phyloP scores from a whole-genome alignment of 31 red algal genomes.

The Bonnemaisonia californica region DNA sequence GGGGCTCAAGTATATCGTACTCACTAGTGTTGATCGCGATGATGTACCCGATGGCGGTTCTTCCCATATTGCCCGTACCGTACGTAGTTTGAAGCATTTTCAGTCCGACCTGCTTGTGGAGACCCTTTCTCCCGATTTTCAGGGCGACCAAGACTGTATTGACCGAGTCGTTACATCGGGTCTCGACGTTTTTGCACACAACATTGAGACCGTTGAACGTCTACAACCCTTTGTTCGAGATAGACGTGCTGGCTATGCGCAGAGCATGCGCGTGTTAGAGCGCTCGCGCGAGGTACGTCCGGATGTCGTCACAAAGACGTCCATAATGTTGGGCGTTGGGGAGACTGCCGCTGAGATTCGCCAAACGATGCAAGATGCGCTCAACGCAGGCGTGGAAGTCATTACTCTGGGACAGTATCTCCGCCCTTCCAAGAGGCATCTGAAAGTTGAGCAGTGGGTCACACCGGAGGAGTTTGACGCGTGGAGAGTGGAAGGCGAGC shows the following conservation, averaged over 20 bases:
- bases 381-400: slow-evolving; percentile 74
- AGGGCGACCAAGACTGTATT: slow-evolving; percentile 28
- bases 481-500: slow-evolving; percentile 73
- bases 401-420: slow-evolving; percentile 94
- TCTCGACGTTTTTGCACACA: slow-evolving; percentile 89
- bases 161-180: slow-evolving; percentile 66
- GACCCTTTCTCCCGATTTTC: slow-evolving; percentile 84
- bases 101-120: slow-evolving; percentile 82
- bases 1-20: slow-evolving; percentile 89
- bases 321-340: slow-evolving; percentile 91
- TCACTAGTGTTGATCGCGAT: slow-evolving; percentile 92
- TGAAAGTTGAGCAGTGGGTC: slow-evolving; percentile 94
- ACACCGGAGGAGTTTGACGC: slow-evolving; percentile 89
- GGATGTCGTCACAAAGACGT: slow-evolving; percentile 80
- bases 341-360: slow-evolving; percentile 76
- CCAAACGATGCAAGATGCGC: slow-evolving; percentile 66
- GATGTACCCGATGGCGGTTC: slow-evolving; percentile 89
- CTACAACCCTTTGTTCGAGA: slow-evolving; percentile 80
- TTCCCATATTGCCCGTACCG: slow-evolving; percentile 69
- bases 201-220: slow-evolving; percentile 89
- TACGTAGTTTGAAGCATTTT: slow-evolving; percentile 48
- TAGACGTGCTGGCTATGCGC: slow-evolving; percentile 73
- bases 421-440: slow-evolving; percentile 78
- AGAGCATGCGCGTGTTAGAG: slow-evolving; percentile 71
- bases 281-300: slow-evolving; percentile 36